A percentile compares a stretch with the other conserved stretches of the same genome.
phyloP scores from a whole-genome alignment of 768 basidiomycete species.

The Tylopilus vinaceipallidus region DNA sequence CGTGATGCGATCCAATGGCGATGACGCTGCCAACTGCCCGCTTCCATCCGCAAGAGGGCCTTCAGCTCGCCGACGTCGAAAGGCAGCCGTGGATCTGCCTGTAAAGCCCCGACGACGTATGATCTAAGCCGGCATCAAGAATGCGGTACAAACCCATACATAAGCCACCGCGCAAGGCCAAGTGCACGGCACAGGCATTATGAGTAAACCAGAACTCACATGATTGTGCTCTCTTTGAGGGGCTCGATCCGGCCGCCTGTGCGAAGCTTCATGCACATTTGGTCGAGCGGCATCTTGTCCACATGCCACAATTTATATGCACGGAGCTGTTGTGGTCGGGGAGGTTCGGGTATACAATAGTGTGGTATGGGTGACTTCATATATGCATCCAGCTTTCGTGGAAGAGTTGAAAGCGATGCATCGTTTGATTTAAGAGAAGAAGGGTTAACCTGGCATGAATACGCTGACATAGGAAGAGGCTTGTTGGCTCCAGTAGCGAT shows the following conservation, averaged over 20 bases:
- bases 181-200: not conserved
- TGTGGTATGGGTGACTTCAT: slow-evolving; percentile 9
- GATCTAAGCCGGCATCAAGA: slow-evolving; percentile 29
- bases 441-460: slow-evolving; percentile 29
- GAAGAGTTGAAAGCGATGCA: not conserved
- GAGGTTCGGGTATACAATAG: slow-evolving; percentile 28
- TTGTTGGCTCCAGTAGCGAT: slow-evolving; percentile 28
- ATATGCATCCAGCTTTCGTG: not conserved
- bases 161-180: not conserved
- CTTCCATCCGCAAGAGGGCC: slow-evolving; percentile 39
- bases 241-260: slow-evolving; percentile 35
- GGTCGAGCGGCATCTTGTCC: slow-evolving; percentile 32
- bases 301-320: slow-evolving; percentile 47
- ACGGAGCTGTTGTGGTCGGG: slow-evolving; percentile 38
- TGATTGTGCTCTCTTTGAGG: slow-evolving; percentile 45
- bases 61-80: slow-evolving; percentile 36
- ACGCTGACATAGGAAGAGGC: slow-evolving; percentile 18
- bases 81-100: slow-evolving; percentile 37
- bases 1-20: slow-evolving; percentile 36
- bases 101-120: slow-evolving; percentile 42
- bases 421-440: slow-evolving; percentile 1
- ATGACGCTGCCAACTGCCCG: slow-evolving; percentile 42
- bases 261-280: slow-evolving; percentile 40
- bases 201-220: slow-evolving; percentile 32
- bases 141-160: not conserved